Evolutionary conservation across 2,329 filamentous ascomycete species (phyloP), one percentile per base, ranked within the genome.

Genomic region (Aspergillus pseudonomiae): DNA sequence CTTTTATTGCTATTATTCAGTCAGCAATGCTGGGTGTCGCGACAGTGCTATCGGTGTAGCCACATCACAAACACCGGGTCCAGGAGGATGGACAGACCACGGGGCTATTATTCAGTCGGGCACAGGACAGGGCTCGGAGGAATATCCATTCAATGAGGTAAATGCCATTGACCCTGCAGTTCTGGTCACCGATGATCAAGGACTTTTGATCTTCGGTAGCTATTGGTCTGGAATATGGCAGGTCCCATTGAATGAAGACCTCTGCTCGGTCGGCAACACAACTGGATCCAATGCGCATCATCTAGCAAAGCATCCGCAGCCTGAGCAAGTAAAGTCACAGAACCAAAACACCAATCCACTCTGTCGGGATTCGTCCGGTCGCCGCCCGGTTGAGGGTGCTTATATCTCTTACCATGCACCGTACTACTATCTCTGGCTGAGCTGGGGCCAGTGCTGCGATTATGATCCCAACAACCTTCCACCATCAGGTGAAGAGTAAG

Each of bases 161-260:
- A 89, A 89, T 67, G 83, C 85, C 50, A 88, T 92, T 70, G 90
- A 89, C 68, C 77, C 83, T 2, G 85, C 84, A 62, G 74, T 88
- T 5, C 71, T 88, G 60, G 67, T 80, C 14, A 77, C 77, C 45
- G 55, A 61, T 1, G 70, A 73, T 28, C 69, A 69, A 6, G 83
- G 82, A 66, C 82, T 82, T 63, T 75, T 89, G 69, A 86, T 81
- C 58, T 92, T 90, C 65, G 90, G 89, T 50, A 89, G 86, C 50
- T 92, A 90, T 81, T 92, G 89, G 88, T 77, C 79, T 6, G 85
- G 88, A 67, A 83, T 91, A 66, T 90, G 86, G 80, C 85, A 88
- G 71, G 84, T 88, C 1, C 75, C 80, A 41, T 81, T 91, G 63
- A 64, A 63, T 10, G 43, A 67, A 2, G 70, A 74, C 48, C 59